Conservation (phyloP, 192 early-diverging fungal species). For the Gigaspora rosea region DNA sequence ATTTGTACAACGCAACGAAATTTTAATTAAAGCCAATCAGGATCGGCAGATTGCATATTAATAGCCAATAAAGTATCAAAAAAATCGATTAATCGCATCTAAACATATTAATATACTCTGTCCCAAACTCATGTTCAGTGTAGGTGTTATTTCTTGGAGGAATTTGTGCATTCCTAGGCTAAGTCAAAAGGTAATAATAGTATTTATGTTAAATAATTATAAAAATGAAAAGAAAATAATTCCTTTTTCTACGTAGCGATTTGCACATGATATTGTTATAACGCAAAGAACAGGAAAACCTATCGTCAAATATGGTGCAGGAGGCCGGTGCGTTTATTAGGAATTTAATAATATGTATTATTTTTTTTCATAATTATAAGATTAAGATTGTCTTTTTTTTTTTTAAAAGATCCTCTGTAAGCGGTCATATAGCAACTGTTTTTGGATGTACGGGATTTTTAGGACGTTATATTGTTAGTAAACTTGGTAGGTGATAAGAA, state of each 20-base stretch:
- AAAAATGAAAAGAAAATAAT: neutral
- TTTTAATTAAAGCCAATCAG: no score
- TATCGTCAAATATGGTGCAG: slow-evolving; percentile 62
- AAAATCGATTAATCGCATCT: no score
- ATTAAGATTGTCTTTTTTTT: neutral
- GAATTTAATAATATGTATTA: neutral
- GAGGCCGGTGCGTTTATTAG: slow-evolving; percentile 58
- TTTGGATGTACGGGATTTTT: slow-evolving; percentile 97
- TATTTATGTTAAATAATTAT: neutral
- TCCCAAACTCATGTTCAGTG: no score
- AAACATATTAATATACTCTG: no score
- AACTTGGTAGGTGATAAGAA: slow-evolving; percentile 64
- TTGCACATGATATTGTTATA: slow-evolving; percentile 56
- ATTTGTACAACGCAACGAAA: no score
- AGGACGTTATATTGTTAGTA: slow-evolving; percentile 91
- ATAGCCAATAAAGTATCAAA: no score
- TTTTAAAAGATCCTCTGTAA: slow-evolving; percentile 67
- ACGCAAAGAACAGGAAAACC: slow-evolving; percentile 57
- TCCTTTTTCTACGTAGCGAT: slow-evolving; percentile 38
- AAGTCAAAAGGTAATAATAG: neutral
- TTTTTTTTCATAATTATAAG: neutral
- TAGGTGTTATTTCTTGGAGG: neutral
- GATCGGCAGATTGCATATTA: no score
- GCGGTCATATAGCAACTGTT: slow-evolving; percentile 89
- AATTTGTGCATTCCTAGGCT: neutral